Evolutionary conservation across 225 moss, liverwort and hornwort genomes (phyloP).

Genomic region (Physcomitrium patens): DNA sequence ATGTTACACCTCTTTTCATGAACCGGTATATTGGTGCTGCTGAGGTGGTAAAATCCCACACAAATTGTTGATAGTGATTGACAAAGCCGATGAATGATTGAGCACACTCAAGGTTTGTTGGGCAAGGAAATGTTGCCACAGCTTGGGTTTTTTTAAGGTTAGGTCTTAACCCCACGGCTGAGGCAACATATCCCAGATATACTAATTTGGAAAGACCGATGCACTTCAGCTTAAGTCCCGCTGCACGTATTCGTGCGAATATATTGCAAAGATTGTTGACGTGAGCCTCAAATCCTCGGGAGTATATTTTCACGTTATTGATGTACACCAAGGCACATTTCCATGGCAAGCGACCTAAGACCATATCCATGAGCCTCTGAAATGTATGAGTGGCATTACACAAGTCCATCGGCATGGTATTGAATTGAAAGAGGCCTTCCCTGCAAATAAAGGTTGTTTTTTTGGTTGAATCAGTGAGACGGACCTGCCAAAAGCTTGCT

Average conservation of each 20-base stretch:
- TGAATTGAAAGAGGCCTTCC: not conserved
- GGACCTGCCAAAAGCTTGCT: not conserved
- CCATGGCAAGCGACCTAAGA: not conserved
- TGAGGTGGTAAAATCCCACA: too few relatives aligned
- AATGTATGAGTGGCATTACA: not conserved
- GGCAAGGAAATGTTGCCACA: too few relatives aligned
- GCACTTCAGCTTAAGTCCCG: too few relatives aligned
- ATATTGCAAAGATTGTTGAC: too few relatives aligned
- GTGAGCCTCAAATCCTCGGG: not conserved
- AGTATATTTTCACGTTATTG: not conserved
- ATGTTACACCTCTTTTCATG: too few relatives aligned
- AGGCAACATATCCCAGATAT: not conserved
- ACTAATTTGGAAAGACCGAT: too few relatives aligned
- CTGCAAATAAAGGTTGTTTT: not conserved
- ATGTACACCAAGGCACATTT: not conserved
- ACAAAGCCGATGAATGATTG: too few relatives aligned
- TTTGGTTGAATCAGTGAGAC: accelerated
- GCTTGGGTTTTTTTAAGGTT: too few relatives aligned
- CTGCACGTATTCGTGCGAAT: too few relatives aligned
- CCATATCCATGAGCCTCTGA: slow-evolving; percentile 13
- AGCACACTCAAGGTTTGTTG: too few relatives aligned
- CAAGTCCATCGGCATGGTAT: not conserved
- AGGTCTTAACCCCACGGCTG: not conserved
- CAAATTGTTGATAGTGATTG: too few relatives aligned
- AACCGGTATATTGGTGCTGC: too few relatives aligned